Evolutionary conservation across 768 basidiomycete genomes (phyloP).

Genomic region (Mycena sanguinolenta): DNA sequence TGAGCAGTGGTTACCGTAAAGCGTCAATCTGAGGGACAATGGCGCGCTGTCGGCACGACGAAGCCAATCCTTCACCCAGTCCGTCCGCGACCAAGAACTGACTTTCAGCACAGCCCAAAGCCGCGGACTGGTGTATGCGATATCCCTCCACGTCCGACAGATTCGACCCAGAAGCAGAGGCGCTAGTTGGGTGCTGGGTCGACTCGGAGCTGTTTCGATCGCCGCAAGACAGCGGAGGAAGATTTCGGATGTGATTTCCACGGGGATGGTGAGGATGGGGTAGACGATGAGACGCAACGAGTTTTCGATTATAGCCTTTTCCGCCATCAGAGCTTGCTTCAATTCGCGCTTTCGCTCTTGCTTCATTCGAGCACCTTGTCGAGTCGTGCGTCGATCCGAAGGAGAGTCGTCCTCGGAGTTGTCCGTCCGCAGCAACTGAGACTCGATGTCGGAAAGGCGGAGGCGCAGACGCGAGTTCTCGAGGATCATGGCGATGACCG

Average conservation of each 20-base stretch:
- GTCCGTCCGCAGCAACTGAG: background rate
- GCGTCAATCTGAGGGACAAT: background rate
- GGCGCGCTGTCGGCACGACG: background rate
- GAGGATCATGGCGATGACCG: background rate
- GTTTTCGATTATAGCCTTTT: background rate
- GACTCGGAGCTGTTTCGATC: background rate
- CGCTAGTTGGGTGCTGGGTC: background rate
- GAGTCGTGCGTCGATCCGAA: background rate
- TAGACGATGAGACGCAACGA: constrained; percentile 5
- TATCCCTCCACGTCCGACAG: constrained; percentile 5
- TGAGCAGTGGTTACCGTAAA: background rate
- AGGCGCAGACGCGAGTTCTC: background rate
- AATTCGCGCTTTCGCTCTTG: constrained; percentile 8
- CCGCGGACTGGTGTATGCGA: background rate
- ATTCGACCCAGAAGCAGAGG: constrained; percentile 12
- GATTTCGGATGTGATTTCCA: constrained; percentile 16
- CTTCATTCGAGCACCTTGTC: background rate
- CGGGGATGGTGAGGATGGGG: constrained; percentile 5
- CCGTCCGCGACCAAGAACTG: constrained; percentile 38
- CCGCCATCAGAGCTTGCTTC: background rate
- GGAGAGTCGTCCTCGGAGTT: background rate
- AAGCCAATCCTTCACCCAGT: background rate
- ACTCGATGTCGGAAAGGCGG: constrained; percentile 1
- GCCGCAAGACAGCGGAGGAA: constrained; percentile 11
- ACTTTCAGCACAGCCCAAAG: constrained; percentile 2